Percentiles rank a stretch among this genome's conserved stretches.
These are phyloP conservation scores for Acanthamoeba rhysodes DNA, from an alignment of 208 protist genomes.

Conservation along the genomic window DNA sequence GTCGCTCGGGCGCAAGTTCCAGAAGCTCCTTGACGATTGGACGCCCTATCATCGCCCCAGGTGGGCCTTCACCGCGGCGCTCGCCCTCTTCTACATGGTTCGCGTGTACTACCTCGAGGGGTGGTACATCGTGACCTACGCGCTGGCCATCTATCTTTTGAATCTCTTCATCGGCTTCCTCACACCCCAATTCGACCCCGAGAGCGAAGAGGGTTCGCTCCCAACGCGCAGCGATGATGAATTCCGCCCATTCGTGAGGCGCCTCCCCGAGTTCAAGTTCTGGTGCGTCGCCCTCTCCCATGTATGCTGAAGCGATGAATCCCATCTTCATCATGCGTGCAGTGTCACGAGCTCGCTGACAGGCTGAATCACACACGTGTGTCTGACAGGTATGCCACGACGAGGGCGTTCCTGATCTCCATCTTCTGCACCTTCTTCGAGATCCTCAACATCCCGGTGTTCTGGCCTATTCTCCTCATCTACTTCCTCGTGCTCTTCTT, in stretches of 20 bases:
- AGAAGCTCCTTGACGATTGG: conserved; percentile 54
- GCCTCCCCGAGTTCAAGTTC: conserved; percentile 97
- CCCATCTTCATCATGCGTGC: conserved; percentile 76
- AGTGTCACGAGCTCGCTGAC: no score
- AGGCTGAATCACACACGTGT: no score
- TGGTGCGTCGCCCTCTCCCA: conserved; percentile 94
- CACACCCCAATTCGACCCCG: conserved; percentile 95
- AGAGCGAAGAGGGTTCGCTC: conserved; percentile 86
- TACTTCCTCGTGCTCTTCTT: conserved; percentile 97
- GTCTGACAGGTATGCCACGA: conserved; percentile 84
- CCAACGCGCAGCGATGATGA: conserved; percentile 91
- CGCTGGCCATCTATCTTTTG: conserved; percentile 97
- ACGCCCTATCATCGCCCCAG: conserved; percentile 51
- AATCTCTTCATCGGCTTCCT: conserved; percentile 97
- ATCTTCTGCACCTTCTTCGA: conserved; percentile 95
- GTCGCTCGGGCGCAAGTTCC: conserved; percentile 16
- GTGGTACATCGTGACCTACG: conserved; percentile 97
- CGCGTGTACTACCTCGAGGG: conserved; percentile 77
- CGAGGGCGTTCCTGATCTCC: conserved; percentile 92
- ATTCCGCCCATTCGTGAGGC: conserved; percentile 97
- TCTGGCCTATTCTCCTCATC: conserved; percentile 98
- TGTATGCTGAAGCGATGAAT: no score
- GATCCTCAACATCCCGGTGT: conserved; percentile 98
- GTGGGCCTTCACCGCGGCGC: conserved; percentile 74
- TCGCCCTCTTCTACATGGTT: conserved; percentile 77